phyloP scores from a whole-genome alignment of 768 basidiomycete species.

The Psilocybe cyanescens region DNA sequence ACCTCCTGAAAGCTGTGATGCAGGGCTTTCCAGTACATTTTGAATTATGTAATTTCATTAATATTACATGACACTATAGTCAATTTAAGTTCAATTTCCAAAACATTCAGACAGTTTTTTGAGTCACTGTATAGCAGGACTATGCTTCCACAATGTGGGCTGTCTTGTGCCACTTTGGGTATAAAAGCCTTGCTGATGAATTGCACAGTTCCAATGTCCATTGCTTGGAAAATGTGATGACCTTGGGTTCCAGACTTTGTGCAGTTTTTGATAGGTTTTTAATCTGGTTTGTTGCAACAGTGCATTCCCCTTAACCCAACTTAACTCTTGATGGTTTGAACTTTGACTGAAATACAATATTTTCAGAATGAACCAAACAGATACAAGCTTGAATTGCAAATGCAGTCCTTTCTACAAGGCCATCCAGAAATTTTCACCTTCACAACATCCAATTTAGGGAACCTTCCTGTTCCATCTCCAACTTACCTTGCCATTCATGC shows the following conservation, averaged over 20 bases:
- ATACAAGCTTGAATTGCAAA: constrained; percentile 22
- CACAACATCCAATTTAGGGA: too few relatives aligned
- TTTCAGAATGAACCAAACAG: constrained; percentile 19
- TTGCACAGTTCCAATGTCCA: too few relatives aligned
- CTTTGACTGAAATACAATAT: not conserved
- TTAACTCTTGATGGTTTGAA: not conserved
- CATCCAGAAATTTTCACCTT: constrained; percentile 23
- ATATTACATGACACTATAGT: too few relatives aligned
- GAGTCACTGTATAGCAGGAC: constrained; percentile 16
- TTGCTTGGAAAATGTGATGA: constrained; percentile 35
- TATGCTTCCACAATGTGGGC: constrained; percentile 29
- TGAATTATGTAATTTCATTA: too few relatives aligned
- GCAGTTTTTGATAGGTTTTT: constrained; percentile 27
- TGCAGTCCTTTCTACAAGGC: not conserved
- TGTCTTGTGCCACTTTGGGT: constrained; percentile 30
- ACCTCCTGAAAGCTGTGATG: too few relatives aligned
- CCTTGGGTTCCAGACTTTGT: constrained; percentile 24
- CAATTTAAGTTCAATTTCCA: too few relatives aligned
- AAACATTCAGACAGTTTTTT: too few relatives aligned
- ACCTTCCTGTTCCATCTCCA: too few relatives aligned
- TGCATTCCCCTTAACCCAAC: constrained; percentile 32
- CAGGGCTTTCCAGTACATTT: too few relatives aligned
- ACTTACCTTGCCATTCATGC: too few relatives aligned
- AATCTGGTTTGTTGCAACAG: constrained; percentile 1
- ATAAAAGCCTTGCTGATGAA: constrained; percentile 2